Conservation (phyloP, 345 rosid species). For the Populus pruinosa region DNA sequence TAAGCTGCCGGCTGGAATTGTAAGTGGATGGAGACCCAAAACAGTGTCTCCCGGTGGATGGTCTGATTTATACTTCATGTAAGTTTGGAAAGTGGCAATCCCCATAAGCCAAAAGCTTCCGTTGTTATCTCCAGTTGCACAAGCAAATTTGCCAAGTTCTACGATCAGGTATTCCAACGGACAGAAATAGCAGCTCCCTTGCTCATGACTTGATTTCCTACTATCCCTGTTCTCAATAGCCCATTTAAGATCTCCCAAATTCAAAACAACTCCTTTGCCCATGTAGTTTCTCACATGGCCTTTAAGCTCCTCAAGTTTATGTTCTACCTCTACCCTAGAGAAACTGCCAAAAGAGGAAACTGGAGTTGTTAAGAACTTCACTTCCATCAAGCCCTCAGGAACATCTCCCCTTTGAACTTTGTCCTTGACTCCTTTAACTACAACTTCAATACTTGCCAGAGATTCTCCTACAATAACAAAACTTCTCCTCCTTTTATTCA, state of each 20-base stretch:
- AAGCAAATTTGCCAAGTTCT: conserved; percentile 66
- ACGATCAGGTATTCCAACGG: conserved; percentile 64
- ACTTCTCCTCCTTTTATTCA: conserved; percentile 41
- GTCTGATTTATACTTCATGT: conserved; percentile 68
- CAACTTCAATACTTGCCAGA: conserved; percentile 46
- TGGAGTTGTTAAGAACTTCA: conserved; percentile 51
- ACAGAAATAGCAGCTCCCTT: conserved; percentile 29
- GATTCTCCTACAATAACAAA: conserved; percentile 77
- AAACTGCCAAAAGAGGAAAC: conserved; percentile 48
- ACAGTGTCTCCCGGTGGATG: conserved; percentile 61
- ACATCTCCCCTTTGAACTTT: conserved; percentile 61
- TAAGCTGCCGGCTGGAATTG: conserved; percentile 65
- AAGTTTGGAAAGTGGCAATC: conserved; percentile 76
- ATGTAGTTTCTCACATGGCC: conserved; percentile 38
- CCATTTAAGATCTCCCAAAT: conserved; percentile 80
- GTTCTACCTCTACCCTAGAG: conserved; percentile 51
- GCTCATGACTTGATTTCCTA: conserved; percentile 27
- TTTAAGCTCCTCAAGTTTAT: conserved; percentile 55
- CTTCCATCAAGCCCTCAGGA: conserved; percentile 49
- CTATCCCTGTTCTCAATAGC: conserved; percentile 45
- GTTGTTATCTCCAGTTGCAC: conserved; percentile 42
- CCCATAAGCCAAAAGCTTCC: conserved; percentile 76
- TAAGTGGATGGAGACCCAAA: conserved; percentile 67
- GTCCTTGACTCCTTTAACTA: conserved; percentile 56
- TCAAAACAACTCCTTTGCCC: conserved; percentile 52